Evolutionary conservation across 306 rosid species (phyloP).

Genomic region (Pyrus betulifolia): DNA sequence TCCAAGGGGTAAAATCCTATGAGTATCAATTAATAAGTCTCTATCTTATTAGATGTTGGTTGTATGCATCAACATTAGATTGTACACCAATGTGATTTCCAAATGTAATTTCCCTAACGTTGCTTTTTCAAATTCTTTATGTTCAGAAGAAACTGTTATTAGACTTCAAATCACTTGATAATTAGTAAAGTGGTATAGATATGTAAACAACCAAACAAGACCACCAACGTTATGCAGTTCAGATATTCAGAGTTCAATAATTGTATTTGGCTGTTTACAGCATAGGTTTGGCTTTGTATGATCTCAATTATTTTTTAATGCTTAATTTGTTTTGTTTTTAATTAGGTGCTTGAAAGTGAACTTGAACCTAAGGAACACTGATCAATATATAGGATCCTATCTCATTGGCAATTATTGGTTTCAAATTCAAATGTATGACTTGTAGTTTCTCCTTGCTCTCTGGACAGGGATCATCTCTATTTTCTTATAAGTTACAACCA

Average conservation of each 20-base stretch:
- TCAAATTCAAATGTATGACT: neutral
- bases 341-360: slow-evolving; percentile 2
- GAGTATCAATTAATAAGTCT: too few relatives aligned
- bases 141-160: too few relatives aligned
- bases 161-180: too few relatives aligned
- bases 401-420: neutral
- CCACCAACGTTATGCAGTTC: neutral
- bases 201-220: neutral
- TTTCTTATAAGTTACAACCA: neutral
- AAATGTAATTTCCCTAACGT: too few relatives aligned
- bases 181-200: too few relatives aligned
- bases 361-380: neutral
- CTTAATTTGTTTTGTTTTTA: neutral
- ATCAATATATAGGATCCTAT: neutral
- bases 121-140: too few relatives aligned
- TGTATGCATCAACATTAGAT: too few relatives aligned
- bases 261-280: neutral
- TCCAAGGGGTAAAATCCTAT: too few relatives aligned
- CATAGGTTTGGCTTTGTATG: neutral
- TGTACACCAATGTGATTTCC: too few relatives aligned
- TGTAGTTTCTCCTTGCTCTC: neutral
- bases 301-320: neutral
- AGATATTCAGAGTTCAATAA: neutral
- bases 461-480: neutral
- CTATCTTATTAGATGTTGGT: too few relatives aligned